Conservation (phyloP, 441 rosid species). For the Codiaeum variegatum region DNA sequence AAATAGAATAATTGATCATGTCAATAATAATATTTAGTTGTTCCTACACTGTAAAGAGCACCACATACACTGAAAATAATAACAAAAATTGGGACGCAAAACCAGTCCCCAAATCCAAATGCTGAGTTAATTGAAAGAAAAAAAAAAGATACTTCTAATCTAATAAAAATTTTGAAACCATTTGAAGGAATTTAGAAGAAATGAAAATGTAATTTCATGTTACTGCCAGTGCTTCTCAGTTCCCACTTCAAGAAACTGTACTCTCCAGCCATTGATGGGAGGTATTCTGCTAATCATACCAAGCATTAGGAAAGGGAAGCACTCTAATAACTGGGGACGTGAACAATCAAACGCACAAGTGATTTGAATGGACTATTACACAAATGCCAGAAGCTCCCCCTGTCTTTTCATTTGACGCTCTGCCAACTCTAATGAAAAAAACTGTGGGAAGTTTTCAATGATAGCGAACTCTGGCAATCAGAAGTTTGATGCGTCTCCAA, state of each 20-base stretch:
- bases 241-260: neutral
- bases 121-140: neutral
- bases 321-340: neutral
- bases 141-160: neutral
- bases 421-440: neutral
- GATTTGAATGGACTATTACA: slow-evolving; percentile 6
- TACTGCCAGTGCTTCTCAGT: neutral
- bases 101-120: neutral
- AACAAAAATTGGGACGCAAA: neutral
- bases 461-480: neutral
- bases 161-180: neutral
- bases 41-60: neutral
- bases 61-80: neutral
- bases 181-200: neutral
- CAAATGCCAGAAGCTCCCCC: neutral
- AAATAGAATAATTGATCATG: neutral
- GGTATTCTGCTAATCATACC: neutral
- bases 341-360: neutral
- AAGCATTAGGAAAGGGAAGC: neutral
- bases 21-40: neutral
- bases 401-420: neutral
- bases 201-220: neutral
- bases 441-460: neutral
- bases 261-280: neutral
- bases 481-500: neutral